A percentile compares a stretch with the other conserved stretches of the same genome.
Conservation (phyloP, 768 basidiomycete genomes). For the Crucibulum laeve region DNA sequence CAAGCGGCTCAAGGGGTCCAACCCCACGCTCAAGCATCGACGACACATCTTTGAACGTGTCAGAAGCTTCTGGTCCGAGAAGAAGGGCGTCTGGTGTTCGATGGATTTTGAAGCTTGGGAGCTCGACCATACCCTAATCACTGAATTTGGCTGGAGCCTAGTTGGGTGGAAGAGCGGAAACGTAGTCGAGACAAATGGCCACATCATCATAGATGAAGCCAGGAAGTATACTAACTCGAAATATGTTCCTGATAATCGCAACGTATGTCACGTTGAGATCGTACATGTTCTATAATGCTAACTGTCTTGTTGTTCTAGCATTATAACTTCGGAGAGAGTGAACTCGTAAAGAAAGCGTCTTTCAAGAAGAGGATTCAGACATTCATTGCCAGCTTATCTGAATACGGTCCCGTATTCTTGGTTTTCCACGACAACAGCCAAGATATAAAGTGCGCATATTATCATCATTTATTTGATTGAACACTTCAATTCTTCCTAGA, state of each 20-base stretch:
- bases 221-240: slow-evolving; percentile 50
- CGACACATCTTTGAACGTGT: slow-evolving; percentile 67
- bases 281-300: not conserved
- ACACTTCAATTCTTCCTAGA: slow-evolving; percentile 27
- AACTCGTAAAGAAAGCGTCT: slow-evolving; percentile 41
- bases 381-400: slow-evolving; percentile 34
- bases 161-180: slow-evolving; percentile 51
- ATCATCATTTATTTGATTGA: not conserved
- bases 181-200: slow-evolving; percentile 45
- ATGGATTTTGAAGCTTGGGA: slow-evolving; percentile 88
- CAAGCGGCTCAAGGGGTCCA: slow-evolving; percentile 66
- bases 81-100: slow-evolving; percentile 69
- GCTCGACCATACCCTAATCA: slow-evolving; percentile 62
- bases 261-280: slow-evolving; percentile 32
- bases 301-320: slow-evolving; percentile 30
- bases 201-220: slow-evolving; percentile 64
- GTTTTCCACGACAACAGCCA: slow-evolving; percentile 78
- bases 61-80: slow-evolving; percentile 57
- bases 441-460: slow-evolving; percentile 61
- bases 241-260: slow-evolving; percentile 60
- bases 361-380: slow-evolving; percentile 50
- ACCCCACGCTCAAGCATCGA: slow-evolving; percentile 47
- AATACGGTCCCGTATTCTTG: slow-evolving; percentile 62
- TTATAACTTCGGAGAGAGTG: slow-evolving; percentile 64
- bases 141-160: slow-evolving; percentile 79